A percentile compares a stretch with the other conserved stretches of the same genome.
phyloP scores from a whole-genome alignment of 768 basidiomycete species.

The Leccinum disarticulatum region DNA sequence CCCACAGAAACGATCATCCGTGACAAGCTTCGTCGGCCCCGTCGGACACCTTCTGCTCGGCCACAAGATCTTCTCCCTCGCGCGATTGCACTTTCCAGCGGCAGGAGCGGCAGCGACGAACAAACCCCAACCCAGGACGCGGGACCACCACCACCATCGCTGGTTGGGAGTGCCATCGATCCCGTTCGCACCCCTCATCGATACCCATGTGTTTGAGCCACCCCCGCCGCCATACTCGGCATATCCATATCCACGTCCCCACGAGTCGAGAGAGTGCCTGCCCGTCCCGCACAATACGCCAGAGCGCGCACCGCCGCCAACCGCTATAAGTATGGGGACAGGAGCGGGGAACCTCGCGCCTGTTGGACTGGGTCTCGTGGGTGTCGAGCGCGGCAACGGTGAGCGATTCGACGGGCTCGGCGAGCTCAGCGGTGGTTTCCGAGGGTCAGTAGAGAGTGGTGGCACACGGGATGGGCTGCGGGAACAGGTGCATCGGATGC shows the following conservation, averaged over 20 bases:
- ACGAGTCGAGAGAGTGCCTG: constrained; percentile 12
- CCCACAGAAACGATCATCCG: constrained; percentile 9
- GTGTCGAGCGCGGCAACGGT: constrained; percentile 27
- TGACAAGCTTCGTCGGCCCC: constrained; percentile 6
- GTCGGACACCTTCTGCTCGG: constrained; percentile 16
- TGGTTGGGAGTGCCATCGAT: constrained; percentile 13
- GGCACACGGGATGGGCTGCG: constrained; percentile 14
- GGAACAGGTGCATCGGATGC: constrained; percentile 22
- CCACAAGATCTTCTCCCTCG: constrained; percentile 17
- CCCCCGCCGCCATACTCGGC: constrained; percentile 26
- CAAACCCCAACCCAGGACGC: constrained; percentile 13
- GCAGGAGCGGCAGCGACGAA: constrained; percentile 10
- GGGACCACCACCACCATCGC: not conserved
- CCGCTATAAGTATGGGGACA: not conserved
- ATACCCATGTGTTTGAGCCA: constrained; percentile 26
- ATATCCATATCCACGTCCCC: not conserved
- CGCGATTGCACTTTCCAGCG: constrained; percentile 23
- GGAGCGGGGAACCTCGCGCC: not conserved
- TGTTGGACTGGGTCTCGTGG: constrained; percentile 29
- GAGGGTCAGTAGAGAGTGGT: not conserved
- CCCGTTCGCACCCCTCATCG: constrained; percentile 30
- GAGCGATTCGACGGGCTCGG: constrained; percentile 30
- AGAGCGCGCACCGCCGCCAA: not conserved
- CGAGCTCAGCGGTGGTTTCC: constrained; percentile 29
- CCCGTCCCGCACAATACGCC: constrained; percentile 32